Evolutionary conservation across 805 yeast genomes (phyloP).

Genomic region (Suhomyces faveliae): DNA sequence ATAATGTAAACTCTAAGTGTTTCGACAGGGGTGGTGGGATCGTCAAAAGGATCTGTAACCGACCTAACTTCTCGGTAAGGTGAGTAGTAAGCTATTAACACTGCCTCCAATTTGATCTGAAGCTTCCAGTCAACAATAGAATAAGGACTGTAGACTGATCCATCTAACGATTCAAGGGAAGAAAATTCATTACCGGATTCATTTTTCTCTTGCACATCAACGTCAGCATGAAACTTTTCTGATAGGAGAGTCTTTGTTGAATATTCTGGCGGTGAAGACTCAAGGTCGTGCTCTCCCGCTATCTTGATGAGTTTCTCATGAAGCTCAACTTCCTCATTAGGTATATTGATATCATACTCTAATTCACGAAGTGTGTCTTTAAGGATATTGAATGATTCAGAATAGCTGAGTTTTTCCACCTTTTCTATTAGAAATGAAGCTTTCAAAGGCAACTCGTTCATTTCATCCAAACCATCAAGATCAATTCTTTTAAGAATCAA

Average conservation of each 20-base stretch:
- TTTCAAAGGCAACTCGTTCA: constrained; percentile 29
- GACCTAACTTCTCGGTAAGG: constrained; percentile 44
- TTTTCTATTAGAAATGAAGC: constrained; percentile 43
- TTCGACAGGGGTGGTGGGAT: constrained; percentile 30
- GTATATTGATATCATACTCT: constrained; percentile 48
- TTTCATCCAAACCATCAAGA: constrained; percentile 22
- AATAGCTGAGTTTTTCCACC: constrained; percentile 31
- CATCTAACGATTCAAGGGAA: not conserved
- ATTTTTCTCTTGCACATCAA: not conserved
- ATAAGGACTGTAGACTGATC: not conserved
- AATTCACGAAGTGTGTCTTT: constrained; percentile 39
- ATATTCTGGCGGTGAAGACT: not conserved
- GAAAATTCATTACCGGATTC: not conserved
- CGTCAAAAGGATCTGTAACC: constrained; percentile 40
- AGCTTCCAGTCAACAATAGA: constrained; percentile 31
- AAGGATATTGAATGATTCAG: constrained; percentile 41
- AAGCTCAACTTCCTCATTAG: constrained; percentile 33
- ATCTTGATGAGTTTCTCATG: constrained; percentile 19
- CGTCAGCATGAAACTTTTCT: not conserved
- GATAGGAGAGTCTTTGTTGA: not conserved
- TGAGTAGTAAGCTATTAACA: constrained; percentile 37
- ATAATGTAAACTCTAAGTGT: constrained; percentile 53
- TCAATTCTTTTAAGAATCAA: constrained; percentile 25
- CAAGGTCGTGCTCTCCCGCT: not conserved
- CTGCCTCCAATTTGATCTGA: constrained; percentile 38